phyloP scores from a whole-genome alignment of 768 basidiomycete species.

The Trametes villosa region DNA sequence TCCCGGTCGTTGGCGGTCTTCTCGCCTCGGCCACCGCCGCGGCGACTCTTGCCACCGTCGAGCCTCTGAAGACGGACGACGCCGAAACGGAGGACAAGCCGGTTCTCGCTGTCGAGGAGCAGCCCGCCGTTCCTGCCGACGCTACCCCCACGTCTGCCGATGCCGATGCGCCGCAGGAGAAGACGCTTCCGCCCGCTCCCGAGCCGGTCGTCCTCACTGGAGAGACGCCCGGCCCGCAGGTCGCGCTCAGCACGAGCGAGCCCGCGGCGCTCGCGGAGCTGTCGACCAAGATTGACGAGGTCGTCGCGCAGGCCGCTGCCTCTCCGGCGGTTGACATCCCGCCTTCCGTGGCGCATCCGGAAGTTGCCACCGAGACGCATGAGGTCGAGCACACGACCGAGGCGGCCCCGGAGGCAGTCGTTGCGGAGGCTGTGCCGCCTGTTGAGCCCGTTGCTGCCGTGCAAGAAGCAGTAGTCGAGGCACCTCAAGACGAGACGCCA shows the following conservation, averaged over 20 bases:
- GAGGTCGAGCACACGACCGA: slow-evolving; percentile 4
- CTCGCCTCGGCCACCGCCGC: slow-evolving; percentile 20
- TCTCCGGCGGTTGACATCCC: not conserved
- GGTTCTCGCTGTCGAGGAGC: slow-evolving; percentile 16
- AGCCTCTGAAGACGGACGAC: slow-evolving; percentile 25
- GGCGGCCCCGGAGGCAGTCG: not conserved
- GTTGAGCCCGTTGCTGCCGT: not conserved
- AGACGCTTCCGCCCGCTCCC: slow-evolving; percentile 35
- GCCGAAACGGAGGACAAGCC: slow-evolving; percentile 23
- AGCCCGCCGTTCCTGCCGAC: slow-evolving; percentile 18
- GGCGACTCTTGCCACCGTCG: slow-evolving; percentile 16
- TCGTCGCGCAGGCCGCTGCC: slow-evolving; percentile 16
- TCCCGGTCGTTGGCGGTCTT: slow-evolving; percentile 23
- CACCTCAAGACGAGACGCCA: not conserved
- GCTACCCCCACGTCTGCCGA: slow-evolving; percentile 10
- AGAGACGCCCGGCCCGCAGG: slow-evolving; percentile 34
- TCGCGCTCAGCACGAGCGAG: slow-evolving; percentile 37
- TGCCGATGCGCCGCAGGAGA: slow-evolving; percentile 10
- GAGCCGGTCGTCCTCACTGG: slow-evolving; percentile 35
- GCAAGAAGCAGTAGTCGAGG: not conserved
- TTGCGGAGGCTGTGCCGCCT: not conserved
- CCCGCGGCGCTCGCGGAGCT: slow-evolving; percentile 29
- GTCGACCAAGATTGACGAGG: slow-evolving; percentile 18
- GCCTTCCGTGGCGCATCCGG: too few relatives aligned
- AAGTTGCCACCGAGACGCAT: not conserved